These are phyloP conservation scores for Vigna hirtella DNA, from an alignment of 306 rosid species.

Conservation along the genomic window DNA sequence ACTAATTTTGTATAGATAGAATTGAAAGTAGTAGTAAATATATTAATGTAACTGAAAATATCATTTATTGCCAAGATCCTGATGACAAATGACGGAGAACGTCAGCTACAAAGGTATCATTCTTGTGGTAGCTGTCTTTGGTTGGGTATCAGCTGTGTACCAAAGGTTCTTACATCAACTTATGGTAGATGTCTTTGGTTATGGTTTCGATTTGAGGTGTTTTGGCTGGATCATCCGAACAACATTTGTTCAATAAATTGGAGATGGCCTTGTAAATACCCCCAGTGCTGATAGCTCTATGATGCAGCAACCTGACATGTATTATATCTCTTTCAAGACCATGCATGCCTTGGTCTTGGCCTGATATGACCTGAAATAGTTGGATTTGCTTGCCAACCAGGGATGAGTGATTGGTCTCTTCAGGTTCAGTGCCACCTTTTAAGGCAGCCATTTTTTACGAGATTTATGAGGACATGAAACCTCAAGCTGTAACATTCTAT, in stretches of 20 bases:
- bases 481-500: too few relatives aligned
- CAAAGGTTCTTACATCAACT: conserved; percentile 30
- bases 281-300: conserved; percentile 12
- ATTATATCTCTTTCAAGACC: conserved; percentile 12
- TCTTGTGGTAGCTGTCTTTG: conserved; percentile 34
- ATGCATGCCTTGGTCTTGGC: conserved; percentile 36
- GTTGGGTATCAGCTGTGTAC: neutral
- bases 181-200: conserved; percentile 31
- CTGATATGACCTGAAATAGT: conserved; percentile 34
- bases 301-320: conserved; percentile 29
- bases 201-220: neutral
- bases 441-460: neutral
- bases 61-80: conserved; percentile 29
- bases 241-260: conserved; percentile 28
- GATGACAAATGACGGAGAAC: conserved; percentile 7
- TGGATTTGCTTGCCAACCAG: conserved; percentile 30
- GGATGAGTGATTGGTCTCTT: conserved; percentile 23
- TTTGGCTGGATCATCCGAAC: conserved; percentile 22
- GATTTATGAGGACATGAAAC: too few relatives aligned
- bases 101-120: neutral
- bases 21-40: conserved; percentile 17
- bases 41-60: conserved; percentile 21
- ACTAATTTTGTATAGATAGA: neutral
- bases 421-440: conserved; percentile 15
- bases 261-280: conserved; percentile 33